A percentile compares a stretch with the other conserved stretches of the same genome.
These are phyloP conservation scores for Veloporphyrellus conicus DNA, from an alignment of 1,284 basidiomycete species.

Conservation along the genomic window DNA sequence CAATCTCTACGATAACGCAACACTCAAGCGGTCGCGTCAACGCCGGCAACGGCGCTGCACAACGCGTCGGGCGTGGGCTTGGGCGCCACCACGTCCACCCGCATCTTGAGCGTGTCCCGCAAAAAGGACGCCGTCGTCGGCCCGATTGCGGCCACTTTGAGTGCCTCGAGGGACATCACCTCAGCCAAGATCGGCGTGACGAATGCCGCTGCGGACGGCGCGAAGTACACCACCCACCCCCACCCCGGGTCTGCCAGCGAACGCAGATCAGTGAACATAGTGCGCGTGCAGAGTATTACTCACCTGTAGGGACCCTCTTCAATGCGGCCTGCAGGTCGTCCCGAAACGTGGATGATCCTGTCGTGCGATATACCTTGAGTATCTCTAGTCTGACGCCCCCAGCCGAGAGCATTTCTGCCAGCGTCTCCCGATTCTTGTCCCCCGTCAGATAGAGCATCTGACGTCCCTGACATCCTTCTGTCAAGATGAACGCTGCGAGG, in stretches of 20 bases:
- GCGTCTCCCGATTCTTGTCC: constrained; percentile 74
- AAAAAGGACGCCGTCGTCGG: constrained; percentile 59
- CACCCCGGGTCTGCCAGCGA: constrained; percentile 23
- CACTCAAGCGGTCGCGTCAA: constrained; percentile 13
- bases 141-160: constrained; percentile 59
- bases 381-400: constrained; percentile 44
- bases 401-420: constrained; percentile 48
- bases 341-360: constrained; percentile 50
- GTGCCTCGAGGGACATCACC: constrained; percentile 37
- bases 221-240: constrained; percentile 72
- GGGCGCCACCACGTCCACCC: constrained; percentile 50
- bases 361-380: constrained; percentile 67
- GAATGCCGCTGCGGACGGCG: constrained; percentile 64
- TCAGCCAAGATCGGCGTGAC: constrained; percentile 49
- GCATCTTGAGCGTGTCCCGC: constrained; percentile 40
- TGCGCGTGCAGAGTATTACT: constrained; percentile 9
- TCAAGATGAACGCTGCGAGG: constrained; percentile 61
- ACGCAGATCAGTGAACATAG: background rate
- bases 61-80: constrained; percentile 58
- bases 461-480: constrained; percentile 31
- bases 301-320: constrained; percentile 24
- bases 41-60: constrained; percentile 34
- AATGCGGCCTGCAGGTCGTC: constrained; percentile 41
- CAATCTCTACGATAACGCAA: background rate
- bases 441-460: constrained; percentile 69